Evolutionary conservation across 2,329 filamentous ascomycete species (phyloP).

Genomic region (Aspergillus cejpii): DNA sequence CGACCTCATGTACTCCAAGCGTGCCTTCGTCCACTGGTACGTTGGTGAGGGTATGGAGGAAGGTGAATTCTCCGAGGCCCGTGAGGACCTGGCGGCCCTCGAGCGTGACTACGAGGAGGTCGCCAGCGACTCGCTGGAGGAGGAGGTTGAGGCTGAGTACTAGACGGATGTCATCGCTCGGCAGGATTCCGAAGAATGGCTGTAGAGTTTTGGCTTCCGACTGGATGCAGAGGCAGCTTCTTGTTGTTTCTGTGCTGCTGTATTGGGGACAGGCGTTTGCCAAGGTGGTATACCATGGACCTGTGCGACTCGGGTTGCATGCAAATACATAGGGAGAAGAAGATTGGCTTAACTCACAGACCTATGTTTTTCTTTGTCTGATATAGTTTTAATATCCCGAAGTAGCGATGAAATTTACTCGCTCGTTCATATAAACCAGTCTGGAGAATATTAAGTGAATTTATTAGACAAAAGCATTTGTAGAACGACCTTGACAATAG

Average conservation of each 20-base stretch:
- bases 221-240: conserved; percentile 8
- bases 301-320: conserved; percentile 24
- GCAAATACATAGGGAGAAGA: conserved; percentile 31
- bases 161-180: conserved; percentile 45
- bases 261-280: conserved; percentile 21
- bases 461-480: background rate
- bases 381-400: conserved; percentile 40
- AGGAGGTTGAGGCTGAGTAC: conserved; percentile 86
- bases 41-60: conserved; percentile 99
- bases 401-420: conserved; percentile 33
- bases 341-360: conserved; percentile 33
- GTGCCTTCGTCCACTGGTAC: conserved; percentile 99
- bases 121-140: conserved; percentile 85
- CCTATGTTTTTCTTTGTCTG: conserved; percentile 33
- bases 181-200: conserved; percentile 12
- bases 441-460: too few species aligned
- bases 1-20: conserved; percentile 99
- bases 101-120: conserved; percentile 99
- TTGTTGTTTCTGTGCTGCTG: conserved; percentile 18
- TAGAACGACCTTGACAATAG: too few species aligned
- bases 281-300: conserved; percentile 19
- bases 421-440: conserved; percentile 27
- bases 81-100: conserved; percentile 94
- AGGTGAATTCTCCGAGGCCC: conserved; percentile 98
- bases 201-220: conserved; percentile 1